These are phyloP conservation scores for Penicillium sp. DNA, from an alignment of 2,329 filamentous ascomycete genomes.

Conservation along the genomic window DNA sequence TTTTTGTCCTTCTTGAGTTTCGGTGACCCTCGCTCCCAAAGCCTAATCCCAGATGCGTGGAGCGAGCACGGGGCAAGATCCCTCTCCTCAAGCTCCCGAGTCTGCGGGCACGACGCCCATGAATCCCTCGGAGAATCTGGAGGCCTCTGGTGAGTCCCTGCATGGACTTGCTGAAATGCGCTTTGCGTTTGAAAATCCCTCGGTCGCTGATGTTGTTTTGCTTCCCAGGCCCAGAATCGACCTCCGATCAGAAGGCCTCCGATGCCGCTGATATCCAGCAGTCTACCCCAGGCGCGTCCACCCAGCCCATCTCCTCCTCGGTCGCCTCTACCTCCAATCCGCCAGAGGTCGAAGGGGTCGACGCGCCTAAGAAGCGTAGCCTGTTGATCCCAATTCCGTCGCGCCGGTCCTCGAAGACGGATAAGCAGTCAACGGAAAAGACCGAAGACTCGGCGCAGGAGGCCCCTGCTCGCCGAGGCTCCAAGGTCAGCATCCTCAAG, in stretches of 20 bases:
- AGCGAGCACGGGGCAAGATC: conserved; percentile 34
- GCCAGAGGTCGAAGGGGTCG: conserved; percentile 14
- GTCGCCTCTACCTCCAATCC: conserved; percentile 6
- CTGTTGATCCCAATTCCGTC: conserved; percentile 40
- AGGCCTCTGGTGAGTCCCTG: conserved; percentile 29
- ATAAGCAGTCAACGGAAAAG: conserved; percentile 37
- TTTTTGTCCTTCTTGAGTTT: conserved; percentile 6
- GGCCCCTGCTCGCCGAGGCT: conserved; percentile 57
- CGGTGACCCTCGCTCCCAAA: conserved; percentile 11
- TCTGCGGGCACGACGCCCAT: conserved; percentile 35
- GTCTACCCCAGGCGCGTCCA: conserved; percentile 18
- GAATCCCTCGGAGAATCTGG: conserved; percentile 30
- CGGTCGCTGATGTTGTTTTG: not conserved
- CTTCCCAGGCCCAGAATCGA: conserved; percentile 27
- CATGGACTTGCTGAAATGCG: not conserved
- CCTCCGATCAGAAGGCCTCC: conserved; percentile 22
- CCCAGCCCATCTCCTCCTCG: conserved; percentile 16
- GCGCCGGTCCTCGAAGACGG: conserved; percentile 40
- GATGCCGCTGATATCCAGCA: conserved; percentile 25
- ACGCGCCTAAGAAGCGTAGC: conserved; percentile 39
- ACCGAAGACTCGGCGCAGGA: conserved; percentile 34
- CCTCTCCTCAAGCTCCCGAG: conserved; percentile 31
- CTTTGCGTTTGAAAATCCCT: not conserved
- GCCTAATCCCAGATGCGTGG: conserved; percentile 33
- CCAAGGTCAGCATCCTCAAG: conserved; percentile 66